A percentile compares a stretch with the other conserved stretches of the same genome.
Evolutionary conservation across 1,284 basidiomycete species (phyloP).

Genomic region (Nidula niveotomentosa): DNA sequence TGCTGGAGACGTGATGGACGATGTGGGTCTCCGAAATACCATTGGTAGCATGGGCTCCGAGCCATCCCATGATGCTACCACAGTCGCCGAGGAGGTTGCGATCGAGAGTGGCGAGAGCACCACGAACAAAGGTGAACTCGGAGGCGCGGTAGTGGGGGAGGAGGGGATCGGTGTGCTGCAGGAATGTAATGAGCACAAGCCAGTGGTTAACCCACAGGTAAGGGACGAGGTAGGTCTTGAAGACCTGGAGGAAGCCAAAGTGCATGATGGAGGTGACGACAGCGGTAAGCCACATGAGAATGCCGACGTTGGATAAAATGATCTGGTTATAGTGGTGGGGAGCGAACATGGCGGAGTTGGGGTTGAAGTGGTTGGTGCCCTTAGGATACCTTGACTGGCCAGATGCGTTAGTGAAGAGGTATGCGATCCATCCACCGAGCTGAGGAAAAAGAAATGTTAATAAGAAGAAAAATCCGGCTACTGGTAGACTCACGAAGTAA

Average conservation of each 20-base stretch:
- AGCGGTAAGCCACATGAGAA: conserved; percentile 71
- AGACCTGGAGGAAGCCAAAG: conserved; percentile 76
- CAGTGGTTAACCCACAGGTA: conserved; percentile 94
- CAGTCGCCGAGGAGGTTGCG: conserved; percentile 84
- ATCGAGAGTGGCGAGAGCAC: conserved; percentile 93
- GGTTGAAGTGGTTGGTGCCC: conserved; percentile 87
- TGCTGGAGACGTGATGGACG: conserved; percentile 87
- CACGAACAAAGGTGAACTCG: conserved; percentile 94
- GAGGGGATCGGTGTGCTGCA: conserved; percentile 96
- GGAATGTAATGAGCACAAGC: conserved; percentile 91
- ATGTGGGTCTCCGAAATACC: conserved; percentile 96
- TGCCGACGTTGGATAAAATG: conserved; percentile 84
- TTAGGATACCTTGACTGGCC: conserved; percentile 87
- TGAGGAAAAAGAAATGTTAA: conserved; percentile 22
- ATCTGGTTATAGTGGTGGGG: conserved; percentile 83
- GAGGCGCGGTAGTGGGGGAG: conserved; percentile 93
- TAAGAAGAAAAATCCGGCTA: not conserved
- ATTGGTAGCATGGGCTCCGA: conserved; percentile 78
- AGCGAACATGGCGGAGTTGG: conserved; percentile 81
- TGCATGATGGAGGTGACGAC: conserved; percentile 61
- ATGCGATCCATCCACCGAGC: conserved; percentile 87
- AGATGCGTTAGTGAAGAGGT: conserved; percentile 84
- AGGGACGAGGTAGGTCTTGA: conserved; percentile 83
- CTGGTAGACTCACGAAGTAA: conserved; percentile 60
- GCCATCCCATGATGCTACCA: conserved; percentile 72